A percentile compares a stretch with the other conserved stretches of the same genome.
phyloP scores from a whole-genome alignment of 306 rosid genomes.

The Vigna trinervia region DNA sequence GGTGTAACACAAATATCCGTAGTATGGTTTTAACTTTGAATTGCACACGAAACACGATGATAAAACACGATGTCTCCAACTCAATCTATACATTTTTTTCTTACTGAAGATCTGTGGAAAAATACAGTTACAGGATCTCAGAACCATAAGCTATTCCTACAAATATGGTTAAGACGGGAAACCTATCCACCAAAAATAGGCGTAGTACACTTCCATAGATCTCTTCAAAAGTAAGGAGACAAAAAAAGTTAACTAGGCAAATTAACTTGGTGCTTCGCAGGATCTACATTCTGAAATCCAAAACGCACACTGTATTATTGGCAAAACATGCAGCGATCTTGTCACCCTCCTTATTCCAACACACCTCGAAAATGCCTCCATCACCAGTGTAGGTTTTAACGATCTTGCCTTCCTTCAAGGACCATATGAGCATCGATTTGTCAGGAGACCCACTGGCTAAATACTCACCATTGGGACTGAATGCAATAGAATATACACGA shows the following conservation, averaged over 20 bases:
- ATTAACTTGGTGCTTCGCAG: slow-evolving; percentile 2
- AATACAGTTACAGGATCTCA: slow-evolving; percentile 15
- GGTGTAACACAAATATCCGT: neutral
- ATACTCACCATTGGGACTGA: slow-evolving; percentile 86
- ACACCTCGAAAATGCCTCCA: slow-evolving; percentile 88
- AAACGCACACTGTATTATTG: slow-evolving; percentile 68
- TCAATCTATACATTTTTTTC: slow-evolving; percentile 37
- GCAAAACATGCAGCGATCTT: slow-evolving; percentile 87
- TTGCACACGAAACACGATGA: neutral
- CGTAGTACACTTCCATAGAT: slow-evolving; percentile 36
- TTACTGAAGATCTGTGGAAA: slow-evolving; percentile 31
- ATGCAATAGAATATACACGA: slow-evolving; percentile 87
- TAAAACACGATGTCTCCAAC: neutral
- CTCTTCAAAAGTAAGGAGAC: slow-evolving; percentile 28
- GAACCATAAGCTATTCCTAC: slow-evolving; percentile 35
- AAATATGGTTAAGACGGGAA: slow-evolving; percentile 29
- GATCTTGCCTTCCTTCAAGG: slow-evolving; percentile 84
- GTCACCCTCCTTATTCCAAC: slow-evolving; percentile 93
- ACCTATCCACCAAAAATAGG: slow-evolving; percentile 41
- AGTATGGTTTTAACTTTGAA: neutral
- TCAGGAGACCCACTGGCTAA: slow-evolving; percentile 88
- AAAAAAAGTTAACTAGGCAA: slow-evolving; percentile 36
- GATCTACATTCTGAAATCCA: slow-evolving; percentile 59
- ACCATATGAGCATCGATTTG: slow-evolving; percentile 80
- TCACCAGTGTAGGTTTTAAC: slow-evolving; percentile 74